Evolutionary conservation across 2,329 filamentous ascomycete genomes (phyloP).

Genomic region (Phialemonium atrogriseum): DNA sequence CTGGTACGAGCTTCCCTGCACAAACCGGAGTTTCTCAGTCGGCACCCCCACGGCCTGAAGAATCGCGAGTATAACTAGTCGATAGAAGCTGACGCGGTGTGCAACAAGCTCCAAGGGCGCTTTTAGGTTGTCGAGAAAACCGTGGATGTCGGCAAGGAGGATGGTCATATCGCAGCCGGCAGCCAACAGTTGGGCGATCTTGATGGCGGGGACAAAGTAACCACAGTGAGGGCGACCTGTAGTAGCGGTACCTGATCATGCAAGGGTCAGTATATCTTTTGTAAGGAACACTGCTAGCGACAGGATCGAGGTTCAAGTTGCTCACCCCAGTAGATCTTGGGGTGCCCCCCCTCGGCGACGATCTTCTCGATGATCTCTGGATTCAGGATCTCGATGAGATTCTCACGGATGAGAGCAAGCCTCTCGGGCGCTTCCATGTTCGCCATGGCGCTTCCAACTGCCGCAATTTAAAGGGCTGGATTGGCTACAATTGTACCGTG

Average conservation of each 20-base stretch:
- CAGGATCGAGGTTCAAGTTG: conserved; percentile 5
- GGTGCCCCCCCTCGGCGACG: conserved; percentile 58
- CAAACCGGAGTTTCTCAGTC: conserved; percentile 71
- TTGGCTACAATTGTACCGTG: no score
- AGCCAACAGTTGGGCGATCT: conserved; percentile 79
- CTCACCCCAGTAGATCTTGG: conserved; percentile 77
- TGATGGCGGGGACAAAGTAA: conserved; percentile 82
- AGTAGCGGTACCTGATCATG: conserved; percentile 57
- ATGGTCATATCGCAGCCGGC: conserved; percentile 78
- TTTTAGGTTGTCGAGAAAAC: conserved; percentile 76
- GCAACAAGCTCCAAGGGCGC: conserved; percentile 83
- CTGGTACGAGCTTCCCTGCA: conserved; percentile 80
- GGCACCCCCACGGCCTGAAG: conserved; percentile 72
- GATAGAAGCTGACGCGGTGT: conserved; percentile 77
- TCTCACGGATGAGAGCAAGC: conserved; percentile 68
- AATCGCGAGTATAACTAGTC: conserved; percentile 63
- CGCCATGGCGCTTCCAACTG: no score
- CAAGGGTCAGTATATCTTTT: conserved; percentile 1
- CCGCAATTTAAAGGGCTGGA: no score
- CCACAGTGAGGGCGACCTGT: conserved; percentile 80
- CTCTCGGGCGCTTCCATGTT: conserved; percentile 33
- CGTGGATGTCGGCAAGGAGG: conserved; percentile 66
- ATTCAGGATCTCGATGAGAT: conserved; percentile 75
- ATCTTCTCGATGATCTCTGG: conserved; percentile 74
- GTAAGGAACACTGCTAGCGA: background rate